Base-by-base conservation (phyloP, 331 rosid genomes). In the Rhamnella rubrinervis region DNA sequence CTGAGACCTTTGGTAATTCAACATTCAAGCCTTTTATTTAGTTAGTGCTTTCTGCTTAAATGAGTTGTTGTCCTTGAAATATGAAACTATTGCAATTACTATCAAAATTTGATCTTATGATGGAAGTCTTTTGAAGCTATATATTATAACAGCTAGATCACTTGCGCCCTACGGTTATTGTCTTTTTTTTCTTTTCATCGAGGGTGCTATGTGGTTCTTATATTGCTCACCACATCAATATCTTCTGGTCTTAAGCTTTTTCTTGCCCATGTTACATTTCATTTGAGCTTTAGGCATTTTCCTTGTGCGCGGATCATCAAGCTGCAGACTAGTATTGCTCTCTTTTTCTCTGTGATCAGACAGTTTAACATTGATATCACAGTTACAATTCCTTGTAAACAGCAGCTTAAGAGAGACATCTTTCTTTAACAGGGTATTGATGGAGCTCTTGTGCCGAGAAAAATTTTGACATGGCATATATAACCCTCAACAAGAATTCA, bases 401-500 rank as follows among this genome's bases (percentile, higher is more conserved):
- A 44, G 14, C 14, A 14, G 18, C 5, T 65, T 8, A 7, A 25
- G 2, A 4, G 13, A 46, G 55, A 70, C 70, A 26, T 35, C 23
- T 72, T 46, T 75, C 20, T 39, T 39, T 4, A 47, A 68, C 77
- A 92, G 98, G 96, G 96, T 40, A 73, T 92, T 25, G 98, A 92
- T 73, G 96, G 96, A 57, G 98, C 98, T 44, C 89, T n/a, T n/a
- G 98, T 35, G 96, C 55, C 39, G 98, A 92, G 81, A 92, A 92
- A 86, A 93, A 91, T 77, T 92, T 93, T 44, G 97, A 93, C 90
- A 66, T 91, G 88, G 91, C 96, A 72, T 93, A 79, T 1, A 93
- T 93, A 65, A 93, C 97, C 55, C 96, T 93, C 62, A 93, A 91
- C 85, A 93, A 93, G 80, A 93, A 93, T 66, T 93, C 96, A 55